Evolutionary conservation across 140 eudicot genomes (phyloP), one percentile per base, ranked within the genome.

Genomic region (Ambrosia hybrid): DNA sequence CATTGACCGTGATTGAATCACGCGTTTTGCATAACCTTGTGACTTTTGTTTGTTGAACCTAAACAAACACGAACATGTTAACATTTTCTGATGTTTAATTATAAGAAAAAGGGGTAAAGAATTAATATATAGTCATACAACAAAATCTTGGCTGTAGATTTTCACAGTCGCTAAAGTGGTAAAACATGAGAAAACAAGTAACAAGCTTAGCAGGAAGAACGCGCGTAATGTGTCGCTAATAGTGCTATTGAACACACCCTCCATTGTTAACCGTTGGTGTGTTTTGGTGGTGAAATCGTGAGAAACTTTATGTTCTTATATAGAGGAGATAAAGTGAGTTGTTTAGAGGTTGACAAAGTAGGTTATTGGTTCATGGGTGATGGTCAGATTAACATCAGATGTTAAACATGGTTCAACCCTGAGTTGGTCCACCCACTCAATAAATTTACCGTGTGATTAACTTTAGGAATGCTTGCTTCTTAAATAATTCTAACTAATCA

Each of bases 351-450:
- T 62, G 91, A 91, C 87, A 68, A 81, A 82, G 88, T 91, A 84
- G 88, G 89, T 39, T 91, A 88, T 60, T 81, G 77, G 52, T 72
- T 78, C 76, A 81, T 76, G 68, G 65, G 60, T 48, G 59, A 80
- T 77, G 79, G 84, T 83, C 75, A 72, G 63, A 57, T 12, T 74
- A 56, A 41, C 8, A 41, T 41, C 60, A 49, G 38, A 74, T 61
- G 30, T 11, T 11, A 65, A 72, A 81, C n/a, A 68, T 70, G 68
- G 86, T 83, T 81, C 83, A 85, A 79, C 85, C 76, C 8, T 80
- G 67, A 82, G 92, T 89, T 81, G 92, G 88, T 89, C 83, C 89
- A 89, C 81, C 96, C 89, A 84, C 92, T 86, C 41, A 82, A 65
- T 71, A 62, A 67, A 17, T 26, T 51, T 46, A 37, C 66, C 67